Evolutionary conservation across 371 early-diverging fungal genomes (phyloP), one percentile per base, ranked within the genome.

Genomic region (Lichtheimia ornata): DNA sequence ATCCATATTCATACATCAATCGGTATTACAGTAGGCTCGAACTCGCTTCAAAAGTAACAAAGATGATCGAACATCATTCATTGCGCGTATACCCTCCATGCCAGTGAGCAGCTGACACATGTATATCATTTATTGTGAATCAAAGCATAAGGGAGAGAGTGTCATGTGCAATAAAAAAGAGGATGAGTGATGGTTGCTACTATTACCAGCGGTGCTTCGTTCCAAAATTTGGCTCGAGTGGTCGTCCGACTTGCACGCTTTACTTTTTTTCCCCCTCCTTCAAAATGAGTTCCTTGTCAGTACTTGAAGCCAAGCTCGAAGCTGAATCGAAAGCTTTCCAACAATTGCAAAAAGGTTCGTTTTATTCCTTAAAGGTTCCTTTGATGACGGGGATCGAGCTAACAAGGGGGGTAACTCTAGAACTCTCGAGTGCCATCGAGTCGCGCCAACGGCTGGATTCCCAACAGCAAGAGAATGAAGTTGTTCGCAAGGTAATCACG

Each of bases 391-490:
- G n/a, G n/a, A 17, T 47, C 51, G 35, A 43, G 6, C 45, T 50
- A 47, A 52, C n/a, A 5, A 22, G 24, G 20, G 6, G 2, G 42
- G 17, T 9, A 30, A 55, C 30, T 20, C 6, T 73, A 95, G 97
- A 96, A 41, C 88, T 93, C 63, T 56, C 88, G 27, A 87, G 86
- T 69, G 88, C 89, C 13, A 88, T 97, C 24, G 83, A 83, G 55
- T 80, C 83, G 49, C 86, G 94, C 59, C 89, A 93, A 69, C 88
- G 89, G 68, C 84, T 98, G 35, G 96, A 96, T 69, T 94, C 97
- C 24, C 98, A 98, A 72, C 83, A 95, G 35, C 91, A 93, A 66
- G 98, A 98, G 70, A 98, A 98, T 77, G 94, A 95, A 66, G 69
- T 92, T 63, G 97, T 98, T 47, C 81, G 89, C 68, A 88, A 90